These are phyloP conservation scores for Chloris gayana DNA, from an alignment of 176 grass and related monocot species.

Conservation along the genomic window DNA sequence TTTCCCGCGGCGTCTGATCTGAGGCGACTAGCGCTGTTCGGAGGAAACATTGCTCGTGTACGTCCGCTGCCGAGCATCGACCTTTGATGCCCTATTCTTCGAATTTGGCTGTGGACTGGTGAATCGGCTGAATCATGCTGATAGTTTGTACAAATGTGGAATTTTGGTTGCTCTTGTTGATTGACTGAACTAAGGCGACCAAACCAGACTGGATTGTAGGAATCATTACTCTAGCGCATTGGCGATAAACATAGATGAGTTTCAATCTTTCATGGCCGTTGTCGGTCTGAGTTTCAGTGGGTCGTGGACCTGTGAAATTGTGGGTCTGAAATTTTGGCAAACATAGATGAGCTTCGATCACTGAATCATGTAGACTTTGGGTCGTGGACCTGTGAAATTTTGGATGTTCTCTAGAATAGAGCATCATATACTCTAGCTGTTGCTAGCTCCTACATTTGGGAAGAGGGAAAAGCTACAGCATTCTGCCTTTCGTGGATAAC, in stretches of 20 bases:
- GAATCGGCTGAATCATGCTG: not conserved
- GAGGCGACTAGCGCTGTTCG: not conserved
- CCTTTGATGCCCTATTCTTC: not conserved
- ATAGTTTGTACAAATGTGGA: not conserved
- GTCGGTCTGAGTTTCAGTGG: too few relatives aligned
- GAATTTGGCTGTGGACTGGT: not conserved
- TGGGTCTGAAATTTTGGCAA: too few relatives aligned
- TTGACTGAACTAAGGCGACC: not conserved
- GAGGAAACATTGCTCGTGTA: not conserved
- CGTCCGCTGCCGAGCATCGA: not conserved
- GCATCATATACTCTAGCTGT: not conserved
- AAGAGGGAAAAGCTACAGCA: not conserved
- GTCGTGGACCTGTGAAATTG: too few relatives aligned
- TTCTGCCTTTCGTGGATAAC: not conserved
- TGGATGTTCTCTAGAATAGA: not conserved
- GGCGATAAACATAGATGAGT: not conserved
- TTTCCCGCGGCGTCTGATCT: not conserved
- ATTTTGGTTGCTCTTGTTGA: not conserved
- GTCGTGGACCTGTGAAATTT: not conserved
- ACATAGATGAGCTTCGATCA: too few relatives aligned
- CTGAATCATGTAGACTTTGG: not conserved
- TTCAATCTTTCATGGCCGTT: too few relatives aligned
- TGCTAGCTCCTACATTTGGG: not conserved
- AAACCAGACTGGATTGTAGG: not conserved
- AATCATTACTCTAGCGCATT: too few relatives aligned